Base-by-base conservation (phyloP, 2,329 filamentous ascomycete species). In the Penicillium sp. region DNA sequence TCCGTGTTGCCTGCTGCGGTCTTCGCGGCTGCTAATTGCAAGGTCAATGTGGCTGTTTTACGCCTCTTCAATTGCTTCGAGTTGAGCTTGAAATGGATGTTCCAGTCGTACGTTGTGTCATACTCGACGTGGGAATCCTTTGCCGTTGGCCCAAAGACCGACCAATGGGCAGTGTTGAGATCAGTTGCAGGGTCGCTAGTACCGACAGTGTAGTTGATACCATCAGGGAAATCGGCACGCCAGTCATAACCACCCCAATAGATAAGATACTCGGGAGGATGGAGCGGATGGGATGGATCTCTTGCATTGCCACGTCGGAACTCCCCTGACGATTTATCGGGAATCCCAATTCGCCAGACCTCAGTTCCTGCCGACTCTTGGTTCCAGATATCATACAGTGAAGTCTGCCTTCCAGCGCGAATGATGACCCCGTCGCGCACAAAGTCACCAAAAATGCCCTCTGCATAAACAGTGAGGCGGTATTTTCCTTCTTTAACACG, bases 111-210 rank as follows among this genome's bases (percentile, higher is more conserved):
- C 0, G 61, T 63, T 5, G 60, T 63, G n/a, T 60, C 44, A 24
- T 57, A 62, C 51, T 64, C 61, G 24, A 80, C 72, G 45, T 74
- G 65, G 21, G 67, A 64, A 54, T 72, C 72, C 15, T 57, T 57
- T 4, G 61, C 55, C 0, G 60, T 63, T 5, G 60, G 62, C 68
- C 80, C 80, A 57, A 81, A 83, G 8, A 81, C 79, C 49, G 75
- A 78, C 82, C 81, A 84, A 61, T 84, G 82, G 4, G 83, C 76
- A 48, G 83, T 83, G 64, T 84, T 84, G 52, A 82, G 70, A 57
- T 81, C 78, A 10, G 66, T 62, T 0, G 65, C 66, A 17, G 69
- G 69, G 24, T 78, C 64, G 52, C 74, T 76, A 59, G 75, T 64
- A 9, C 80, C 80, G 1, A 84, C 74, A 13, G 74, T 73, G 66